Conservation (phyloP, 2,329 filamentous ascomycete genomes). For the Penicillium sp. region DNA sequence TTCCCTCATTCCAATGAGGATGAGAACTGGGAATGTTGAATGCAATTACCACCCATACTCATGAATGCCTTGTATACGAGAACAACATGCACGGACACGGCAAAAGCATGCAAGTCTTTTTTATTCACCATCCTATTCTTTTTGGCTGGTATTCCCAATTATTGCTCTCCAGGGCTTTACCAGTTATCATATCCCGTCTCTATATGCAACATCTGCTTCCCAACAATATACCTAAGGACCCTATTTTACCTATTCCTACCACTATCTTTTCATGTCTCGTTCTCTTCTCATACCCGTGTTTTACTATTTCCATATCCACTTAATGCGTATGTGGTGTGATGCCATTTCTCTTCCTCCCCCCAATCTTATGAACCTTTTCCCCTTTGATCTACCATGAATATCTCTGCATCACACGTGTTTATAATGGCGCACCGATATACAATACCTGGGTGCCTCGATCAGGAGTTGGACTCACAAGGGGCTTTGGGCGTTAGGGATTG, state of each 20-base stretch:
- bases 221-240: not conserved
- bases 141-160: not conserved
- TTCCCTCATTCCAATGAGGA: conserved; percentile 27
- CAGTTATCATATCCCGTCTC: not conserved
- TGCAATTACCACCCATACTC: not conserved
- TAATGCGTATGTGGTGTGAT: not conserved
- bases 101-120: not conserved
- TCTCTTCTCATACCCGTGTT: not conserved
- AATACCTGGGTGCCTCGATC: not conserved
- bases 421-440: too few relatives aligned
- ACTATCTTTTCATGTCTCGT: not conserved
- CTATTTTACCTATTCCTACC: not conserved
- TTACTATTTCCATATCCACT: not conserved
- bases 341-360: not conserved
- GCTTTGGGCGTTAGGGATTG: too few relatives aligned
- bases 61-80: not conserved
- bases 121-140: not conserved
- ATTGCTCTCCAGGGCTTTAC: not conserved
- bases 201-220: too few relatives aligned
- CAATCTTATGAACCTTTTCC: not conserved
- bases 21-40: conserved; percentile 17
- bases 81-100: not conserved
- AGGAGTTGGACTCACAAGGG: not conserved
- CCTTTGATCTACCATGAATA: not conserved
- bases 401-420: not conserved